A percentile compares a stretch with the other conserved stretches of the same genome.
These are phyloP conservation scores for Pseudogymnoascus sp. DNA, from an alignment of 2,329 filamentous ascomycete genomes.

Conservation along the genomic window DNA sequence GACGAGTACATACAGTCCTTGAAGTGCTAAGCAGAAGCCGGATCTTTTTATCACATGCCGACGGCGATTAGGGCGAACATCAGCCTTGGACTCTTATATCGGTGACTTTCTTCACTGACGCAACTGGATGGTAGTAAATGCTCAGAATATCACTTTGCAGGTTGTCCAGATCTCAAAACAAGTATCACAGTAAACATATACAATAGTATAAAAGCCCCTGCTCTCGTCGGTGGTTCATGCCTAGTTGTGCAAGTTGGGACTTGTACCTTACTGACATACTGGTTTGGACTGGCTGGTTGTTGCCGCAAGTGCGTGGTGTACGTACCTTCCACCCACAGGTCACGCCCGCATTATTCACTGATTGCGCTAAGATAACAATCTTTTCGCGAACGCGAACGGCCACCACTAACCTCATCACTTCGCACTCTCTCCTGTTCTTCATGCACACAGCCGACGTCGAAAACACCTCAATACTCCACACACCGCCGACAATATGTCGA, in stretches of 20 bases:
- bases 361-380: constrained; percentile 12
- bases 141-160: background rate
- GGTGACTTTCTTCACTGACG: background rate
- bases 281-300: constrained; percentile 7
- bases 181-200: constrained; percentile 4
- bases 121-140: background rate
- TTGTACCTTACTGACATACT: constrained; percentile 1
- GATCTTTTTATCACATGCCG: constrained; percentile 3
- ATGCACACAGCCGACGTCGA: constrained; percentile 5
- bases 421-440: background rate
- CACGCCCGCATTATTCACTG: constrained; percentile 8
- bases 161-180: background rate
- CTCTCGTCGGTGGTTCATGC: background rate
- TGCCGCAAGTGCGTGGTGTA: background rate
- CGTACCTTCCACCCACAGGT: background rate
- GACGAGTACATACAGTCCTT: background rate
- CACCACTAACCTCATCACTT: background rate
- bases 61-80: background rate
- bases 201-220: background rate
- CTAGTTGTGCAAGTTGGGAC: constrained; percentile 1
- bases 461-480: background rate
- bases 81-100: background rate
- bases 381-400: constrained; percentile 1
- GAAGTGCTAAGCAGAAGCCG: background rate
- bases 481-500: constrained; percentile 1